Conservation (phyloP, 1,139 yeast genomes). For the Arxiozyma bovina region DNA sequence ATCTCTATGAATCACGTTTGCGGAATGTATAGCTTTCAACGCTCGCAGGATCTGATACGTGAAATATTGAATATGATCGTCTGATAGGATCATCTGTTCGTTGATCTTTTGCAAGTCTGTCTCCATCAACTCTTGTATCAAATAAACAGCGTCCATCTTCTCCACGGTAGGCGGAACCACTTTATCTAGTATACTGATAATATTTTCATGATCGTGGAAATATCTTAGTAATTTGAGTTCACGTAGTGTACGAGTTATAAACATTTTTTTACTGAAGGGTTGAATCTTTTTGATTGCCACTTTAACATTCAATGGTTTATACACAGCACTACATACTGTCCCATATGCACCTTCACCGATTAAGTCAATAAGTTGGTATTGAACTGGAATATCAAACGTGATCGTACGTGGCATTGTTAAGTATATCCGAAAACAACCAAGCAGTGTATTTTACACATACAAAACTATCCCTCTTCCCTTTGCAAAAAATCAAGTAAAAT, state of each 20-base stretch:
- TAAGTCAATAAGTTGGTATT: slow-evolving; percentile 75
- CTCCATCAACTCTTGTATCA: slow-evolving; percentile 89
- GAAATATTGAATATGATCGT: slow-evolving; percentile 73
- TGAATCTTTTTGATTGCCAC: slow-evolving; percentile 84
- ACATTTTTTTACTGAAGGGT: slow-evolving; percentile 77
- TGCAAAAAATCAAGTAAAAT: too few relatives aligned
- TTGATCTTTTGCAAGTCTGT: slow-evolving; percentile 86
- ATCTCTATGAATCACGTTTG: slow-evolving; percentile 73
- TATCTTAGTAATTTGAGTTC: slow-evolving; percentile 79
- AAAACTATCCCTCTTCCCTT: too few relatives aligned
- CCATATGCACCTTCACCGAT: slow-evolving; percentile 93
- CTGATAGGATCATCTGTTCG: slow-evolving; percentile 57
- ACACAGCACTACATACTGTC: slow-evolving; percentile 67
- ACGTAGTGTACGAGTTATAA: slow-evolving; percentile 90
- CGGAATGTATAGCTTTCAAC: slow-evolving; percentile 67
- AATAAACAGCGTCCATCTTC: slow-evolving; percentile 39
- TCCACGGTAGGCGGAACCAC: slow-evolving; percentile 27
- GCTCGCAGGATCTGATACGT: slow-evolving; percentile 74
- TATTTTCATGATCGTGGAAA: slow-evolving; percentile 63
- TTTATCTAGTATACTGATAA: slow-evolving; percentile 72
- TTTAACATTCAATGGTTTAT: slow-evolving; percentile 40
- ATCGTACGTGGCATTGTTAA: slow-evolving; percentile 38
- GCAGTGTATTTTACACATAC: too few relatives aligned
- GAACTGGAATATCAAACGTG: slow-evolving; percentile 79
- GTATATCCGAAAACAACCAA: too few relatives aligned